Conservation (phyloP, 768 basidiomycete genomes). For the Termitomyces sp. region DNA sequence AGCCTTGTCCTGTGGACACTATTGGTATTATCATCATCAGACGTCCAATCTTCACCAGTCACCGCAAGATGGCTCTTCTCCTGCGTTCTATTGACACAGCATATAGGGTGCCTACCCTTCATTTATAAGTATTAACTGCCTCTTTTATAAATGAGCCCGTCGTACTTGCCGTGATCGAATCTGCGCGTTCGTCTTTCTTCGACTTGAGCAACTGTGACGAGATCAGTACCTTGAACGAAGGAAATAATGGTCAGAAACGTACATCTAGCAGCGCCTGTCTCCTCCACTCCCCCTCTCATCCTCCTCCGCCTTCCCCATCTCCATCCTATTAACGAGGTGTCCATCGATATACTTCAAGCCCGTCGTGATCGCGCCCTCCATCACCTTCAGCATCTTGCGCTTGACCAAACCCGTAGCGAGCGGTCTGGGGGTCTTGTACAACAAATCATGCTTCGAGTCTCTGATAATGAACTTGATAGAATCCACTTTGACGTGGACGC, state of each 20-base stretch:
- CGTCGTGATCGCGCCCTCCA: constrained; percentile 66
- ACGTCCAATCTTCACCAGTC: constrained; percentile 35
- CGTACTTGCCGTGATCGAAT: constrained; percentile 19
- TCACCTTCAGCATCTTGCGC: constrained; percentile 53
- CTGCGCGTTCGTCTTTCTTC: constrained; percentile 38
- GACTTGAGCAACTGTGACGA: constrained; percentile 50
- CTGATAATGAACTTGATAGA: constrained; percentile 87
- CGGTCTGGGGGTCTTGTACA: constrained; percentile 83
- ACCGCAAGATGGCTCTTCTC: constrained; percentile 34
- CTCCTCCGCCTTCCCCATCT: constrained; percentile 43
- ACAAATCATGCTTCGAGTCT: constrained; percentile 84
- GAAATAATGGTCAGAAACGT: constrained; percentile 16
- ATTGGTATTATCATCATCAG: no score
- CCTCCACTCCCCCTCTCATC: constrained; percentile 26
- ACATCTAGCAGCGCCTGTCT: constrained; percentile 65
- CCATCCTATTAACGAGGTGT: constrained; percentile 80
- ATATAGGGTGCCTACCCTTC: constrained; percentile 63
- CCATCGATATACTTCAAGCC: constrained; percentile 87
- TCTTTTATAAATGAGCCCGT: constrained; percentile 50
- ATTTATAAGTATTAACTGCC: constrained; percentile 61
- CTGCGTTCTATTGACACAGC: constrained; percentile 63
- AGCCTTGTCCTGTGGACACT: no score
- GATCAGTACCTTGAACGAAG: background rate
- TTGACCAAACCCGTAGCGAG: constrained; percentile 83
- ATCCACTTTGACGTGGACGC: constrained; percentile 78